These are phyloP conservation scores for Volvox reticuliferus DNA, from an alignment of 139 green algal species.

Conservation along the genomic window DNA sequence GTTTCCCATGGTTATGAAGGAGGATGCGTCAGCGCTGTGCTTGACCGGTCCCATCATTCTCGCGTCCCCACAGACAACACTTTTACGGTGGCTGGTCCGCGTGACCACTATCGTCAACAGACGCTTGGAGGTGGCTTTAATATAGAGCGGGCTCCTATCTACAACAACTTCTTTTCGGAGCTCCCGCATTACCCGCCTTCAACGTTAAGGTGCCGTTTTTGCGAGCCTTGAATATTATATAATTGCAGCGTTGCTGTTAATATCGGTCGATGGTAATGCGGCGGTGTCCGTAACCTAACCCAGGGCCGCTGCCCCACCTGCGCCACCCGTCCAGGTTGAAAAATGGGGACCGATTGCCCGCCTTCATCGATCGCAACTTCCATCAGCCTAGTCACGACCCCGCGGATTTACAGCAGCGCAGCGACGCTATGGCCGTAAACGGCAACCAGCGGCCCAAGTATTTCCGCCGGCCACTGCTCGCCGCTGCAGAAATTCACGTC, in stretches of 20 bases:
- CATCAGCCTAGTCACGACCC: constrained; percentile 9
- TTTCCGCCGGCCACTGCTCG: constrained; percentile 61
- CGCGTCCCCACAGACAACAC: constrained; percentile 65
- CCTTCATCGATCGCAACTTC: constrained; percentile 72
- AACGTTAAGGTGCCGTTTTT: constrained; percentile 53
- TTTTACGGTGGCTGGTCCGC: constrained; percentile 75
- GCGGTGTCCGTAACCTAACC: no score
- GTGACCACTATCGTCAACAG: constrained; percentile 82
- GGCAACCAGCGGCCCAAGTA: constrained; percentile 70
- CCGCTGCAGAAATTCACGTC: constrained; percentile 51
- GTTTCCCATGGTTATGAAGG: no score
- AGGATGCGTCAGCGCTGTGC: not conserved
- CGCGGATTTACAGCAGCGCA: constrained; percentile 29
- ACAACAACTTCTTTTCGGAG: constrained; percentile 78
- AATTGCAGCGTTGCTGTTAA: no score
- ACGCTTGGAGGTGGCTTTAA: constrained; percentile 66
- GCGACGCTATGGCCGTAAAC: constrained; percentile 48
- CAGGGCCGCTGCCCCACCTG: no score
- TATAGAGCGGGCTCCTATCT: constrained; percentile 70
- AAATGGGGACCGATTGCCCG: constrained; percentile 71
- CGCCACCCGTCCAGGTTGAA: constrained; percentile 63
- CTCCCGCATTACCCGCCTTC: constrained; percentile 70
- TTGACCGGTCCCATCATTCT: not conserved
- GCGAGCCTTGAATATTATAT: no score
- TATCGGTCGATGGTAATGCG: not conserved